Conservation (phyloP, 495 filamentous ascomycete species). For the Penicillium robsamsonii region DNA sequence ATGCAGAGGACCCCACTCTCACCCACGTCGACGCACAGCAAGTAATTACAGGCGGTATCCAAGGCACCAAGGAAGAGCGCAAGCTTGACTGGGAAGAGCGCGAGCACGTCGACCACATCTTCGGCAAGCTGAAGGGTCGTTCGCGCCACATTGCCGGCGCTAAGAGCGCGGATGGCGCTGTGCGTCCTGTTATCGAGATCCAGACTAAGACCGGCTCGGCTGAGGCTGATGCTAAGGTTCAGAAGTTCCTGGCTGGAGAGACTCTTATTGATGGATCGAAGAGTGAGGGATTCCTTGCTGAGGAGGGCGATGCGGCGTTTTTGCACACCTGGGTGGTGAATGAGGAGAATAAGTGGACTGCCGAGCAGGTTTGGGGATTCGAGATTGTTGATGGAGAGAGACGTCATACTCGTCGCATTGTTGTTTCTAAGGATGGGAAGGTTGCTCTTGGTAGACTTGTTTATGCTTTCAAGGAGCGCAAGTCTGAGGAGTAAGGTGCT, state of each 20-base stretch:
- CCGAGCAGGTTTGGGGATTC: slow-evolving; percentile 65
- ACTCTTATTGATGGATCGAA: slow-evolving; percentile 36
- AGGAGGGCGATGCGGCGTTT: slow-evolving; percentile 41
- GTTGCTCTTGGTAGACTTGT: slow-evolving; percentile 65
- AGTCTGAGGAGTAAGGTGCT: slow-evolving; percentile 8
- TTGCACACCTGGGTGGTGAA: slow-evolving; percentile 50
- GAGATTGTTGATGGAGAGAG: slow-evolving; percentile 57
- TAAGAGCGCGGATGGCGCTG: slow-evolving; percentile 34
- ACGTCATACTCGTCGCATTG: slow-evolving; percentile 64
- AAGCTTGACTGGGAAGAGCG: slow-evolving; percentile 67
- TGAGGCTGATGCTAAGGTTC: slow-evolving; percentile 45
- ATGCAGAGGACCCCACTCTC: slow-evolving; percentile 39
- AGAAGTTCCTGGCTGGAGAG: slow-evolving; percentile 45
- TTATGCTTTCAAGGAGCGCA: slow-evolving; percentile 57
- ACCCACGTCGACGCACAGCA: slow-evolving; percentile 83
- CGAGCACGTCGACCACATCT: slow-evolving; percentile 75
- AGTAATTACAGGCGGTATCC: slow-evolving; percentile 69
- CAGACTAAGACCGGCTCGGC: slow-evolving; percentile 34
- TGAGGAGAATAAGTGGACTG: slow-evolving; percentile 45
- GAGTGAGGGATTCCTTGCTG: slow-evolving; percentile 38
- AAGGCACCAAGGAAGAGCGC: slow-evolving; percentile 69
- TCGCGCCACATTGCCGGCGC: slow-evolving; percentile 51
- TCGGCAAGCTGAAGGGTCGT: slow-evolving; percentile 67
- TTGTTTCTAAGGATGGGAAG: slow-evolving; percentile 60
- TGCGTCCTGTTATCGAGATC: slow-evolving; percentile 36